Conservation (phyloP, 2,329 filamentous ascomycete species). For the Colletotrichum salicis region DNA sequence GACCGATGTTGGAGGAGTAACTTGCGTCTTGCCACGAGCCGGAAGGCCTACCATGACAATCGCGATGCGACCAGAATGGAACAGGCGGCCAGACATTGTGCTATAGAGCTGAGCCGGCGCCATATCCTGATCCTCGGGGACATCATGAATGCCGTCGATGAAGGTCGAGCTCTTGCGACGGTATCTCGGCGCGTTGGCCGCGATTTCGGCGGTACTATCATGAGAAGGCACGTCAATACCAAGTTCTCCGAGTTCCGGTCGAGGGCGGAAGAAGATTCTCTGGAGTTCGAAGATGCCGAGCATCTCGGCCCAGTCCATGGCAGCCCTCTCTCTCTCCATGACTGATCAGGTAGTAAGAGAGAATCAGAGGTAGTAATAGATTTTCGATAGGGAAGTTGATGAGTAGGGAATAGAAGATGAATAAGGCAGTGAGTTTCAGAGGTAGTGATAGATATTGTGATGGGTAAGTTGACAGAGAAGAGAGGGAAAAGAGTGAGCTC, state of each 20-base stretch:
- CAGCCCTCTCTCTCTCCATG: background rate
- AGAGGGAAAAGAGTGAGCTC: background rate
- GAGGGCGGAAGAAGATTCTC: background rate
- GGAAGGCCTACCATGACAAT: constrained; percentile 97
- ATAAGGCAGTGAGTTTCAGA: background rate
- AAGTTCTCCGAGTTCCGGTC: constrained; percentile 36
- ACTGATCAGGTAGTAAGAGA: background rate
- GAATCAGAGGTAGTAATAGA: background rate
- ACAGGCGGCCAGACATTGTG: constrained; percentile 95
- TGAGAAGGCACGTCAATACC: constrained; percentile 41
- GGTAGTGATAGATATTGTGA: background rate
- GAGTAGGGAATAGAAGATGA: background rate
- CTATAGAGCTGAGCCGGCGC: constrained; percentile 97
- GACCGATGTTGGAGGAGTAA: constrained; percentile 32
- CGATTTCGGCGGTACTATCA: constrained; percentile 85
- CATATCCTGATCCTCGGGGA: constrained; percentile 82
- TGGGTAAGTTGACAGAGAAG: background rate
- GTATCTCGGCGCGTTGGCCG: constrained; percentile 89
- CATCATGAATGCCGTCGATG: constrained; percentile 96
- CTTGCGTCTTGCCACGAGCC: constrained; percentile 92
- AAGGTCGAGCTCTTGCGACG: constrained; percentile 94
- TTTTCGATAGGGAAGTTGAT: background rate
- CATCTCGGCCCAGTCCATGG: background rate
- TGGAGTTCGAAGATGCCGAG: background rate
- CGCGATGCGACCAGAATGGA: constrained; percentile 96